Base-by-base conservation (phyloP, 2,329 filamentous ascomycete species). In the Teratosphaeriaceae sp. region DNA sequence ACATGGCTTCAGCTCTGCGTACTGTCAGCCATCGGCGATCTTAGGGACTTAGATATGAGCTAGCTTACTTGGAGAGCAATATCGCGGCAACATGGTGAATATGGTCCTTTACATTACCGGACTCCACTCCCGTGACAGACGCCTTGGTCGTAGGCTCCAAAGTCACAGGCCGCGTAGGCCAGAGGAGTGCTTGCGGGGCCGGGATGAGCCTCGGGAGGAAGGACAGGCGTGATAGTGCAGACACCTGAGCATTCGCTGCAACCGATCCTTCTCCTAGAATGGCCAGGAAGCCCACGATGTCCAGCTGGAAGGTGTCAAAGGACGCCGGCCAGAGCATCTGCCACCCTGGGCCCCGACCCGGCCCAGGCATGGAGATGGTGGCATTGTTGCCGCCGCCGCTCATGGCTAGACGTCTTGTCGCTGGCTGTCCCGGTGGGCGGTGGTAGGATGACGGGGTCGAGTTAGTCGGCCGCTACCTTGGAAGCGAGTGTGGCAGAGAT, bases 281-380 rank as follows among this genome's bases (percentile, higher is more conserved):
- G 43, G 72, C 72, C n/a, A 75, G 68, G 53, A 74, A 74, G 55
- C 73, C 73, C 45, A 76, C 73, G 36, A 75, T 75, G 51, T 76
- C 73, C 36, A 75, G 67, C 50, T 75, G 71, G 38, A 75, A 75
- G 64, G 38, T 66, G 56, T 7, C 59, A 47, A 19, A 67, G 52
- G 11, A 48, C 47, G 47, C 54, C 13, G 66, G 55, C 65, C 65
- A 68, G 47, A 62, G 61, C 58, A 55, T 47, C 1, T 34, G 38
- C 56, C 56, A 57, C 23, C 51, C 46, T 2, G 40, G 30, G 13
- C 54, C 53, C 56, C 56, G 57, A 29, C 51, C 48, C 2, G 38
- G 31, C 15, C 55, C 54, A 7, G 55, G 56, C 9, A 46, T 38
- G 16, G 55, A 46, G 27, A 59, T 52, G 2, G 55, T 58, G 24